These are phyloP conservation scores for Xylaria castorea DNA, from an alignment of 495 filamentous ascomycete genomes.

Conservation along the genomic window DNA sequence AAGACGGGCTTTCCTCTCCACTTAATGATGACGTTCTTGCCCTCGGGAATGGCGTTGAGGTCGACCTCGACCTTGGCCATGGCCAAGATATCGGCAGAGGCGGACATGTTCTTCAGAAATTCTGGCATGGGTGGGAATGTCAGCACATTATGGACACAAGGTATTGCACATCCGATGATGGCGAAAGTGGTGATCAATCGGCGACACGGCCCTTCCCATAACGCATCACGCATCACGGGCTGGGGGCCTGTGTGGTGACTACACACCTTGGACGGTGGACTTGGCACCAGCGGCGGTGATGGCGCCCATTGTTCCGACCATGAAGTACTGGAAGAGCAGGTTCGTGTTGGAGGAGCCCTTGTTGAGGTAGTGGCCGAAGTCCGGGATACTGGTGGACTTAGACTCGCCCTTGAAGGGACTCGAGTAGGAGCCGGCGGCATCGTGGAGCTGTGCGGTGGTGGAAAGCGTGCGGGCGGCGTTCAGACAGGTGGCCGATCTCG, in stretches of 20 bases:
- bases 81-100: conserved; percentile 96
- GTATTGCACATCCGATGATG: not conserved
- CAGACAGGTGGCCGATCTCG: conserved; percentile 39
- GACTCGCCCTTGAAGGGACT: conserved; percentile 69
- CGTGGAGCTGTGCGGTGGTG: conserved; percentile 49
- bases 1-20: conserved; percentile 99
- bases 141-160: conserved; percentile 20
- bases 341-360: conserved; percentile 69
- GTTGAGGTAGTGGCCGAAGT: conserved; percentile 86
- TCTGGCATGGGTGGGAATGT: conserved; percentile 61
- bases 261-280: conserved; percentile 92
- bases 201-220: not conserved
- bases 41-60: conserved; percentile 89
- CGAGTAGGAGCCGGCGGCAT: conserved; percentile 47
- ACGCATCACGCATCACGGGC: not conserved
- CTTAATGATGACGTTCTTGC: conserved; percentile 99
- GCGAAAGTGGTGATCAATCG: not conserved
- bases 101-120: conserved; percentile 99
- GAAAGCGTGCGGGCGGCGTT: conserved; percentile 54
- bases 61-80: conserved; percentile 99
- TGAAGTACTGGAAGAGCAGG: conserved; percentile 94
- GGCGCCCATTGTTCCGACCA: conserved; percentile 94
- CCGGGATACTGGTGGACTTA: conserved; percentile 73
- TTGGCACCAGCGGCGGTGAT: conserved; percentile 92
- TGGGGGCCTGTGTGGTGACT: not conserved